Conservation (phyloP, 2,329 filamentous ascomycete species). For the Arachnopeziza araneosa region DNA sequence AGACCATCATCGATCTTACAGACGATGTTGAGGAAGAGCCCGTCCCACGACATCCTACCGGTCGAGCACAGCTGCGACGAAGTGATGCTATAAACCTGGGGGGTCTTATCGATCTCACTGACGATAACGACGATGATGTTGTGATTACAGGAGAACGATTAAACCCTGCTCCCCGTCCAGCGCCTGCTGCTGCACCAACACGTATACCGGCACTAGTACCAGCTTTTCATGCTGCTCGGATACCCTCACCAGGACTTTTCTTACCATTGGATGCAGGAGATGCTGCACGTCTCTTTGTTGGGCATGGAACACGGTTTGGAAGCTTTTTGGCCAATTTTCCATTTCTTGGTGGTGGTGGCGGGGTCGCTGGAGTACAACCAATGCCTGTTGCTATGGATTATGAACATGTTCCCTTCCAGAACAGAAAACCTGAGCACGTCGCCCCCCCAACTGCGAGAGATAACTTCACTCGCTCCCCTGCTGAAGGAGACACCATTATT, state of each 20-base stretch:
- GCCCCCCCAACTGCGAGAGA: slow-evolving; percentile 48
- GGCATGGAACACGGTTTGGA: neutral
- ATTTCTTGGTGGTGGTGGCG: neutral
- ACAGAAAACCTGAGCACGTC: slow-evolving; percentile 26
- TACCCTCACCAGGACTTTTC: slow-evolving; percentile 6
- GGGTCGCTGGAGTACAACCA: slow-evolving; percentile 3
- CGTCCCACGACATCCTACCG: slow-evolving; percentile 5
- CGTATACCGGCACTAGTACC: neutral
- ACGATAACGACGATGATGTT: slow-evolving; percentile 37
- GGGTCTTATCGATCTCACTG: slow-evolving; percentile 49
- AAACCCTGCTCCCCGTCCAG: slow-evolving; percentile 14
- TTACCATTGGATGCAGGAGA: neutral
- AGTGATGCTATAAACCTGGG: slow-evolving; percentile 21
- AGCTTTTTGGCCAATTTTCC: neutral
- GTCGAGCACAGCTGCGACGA: slow-evolving; percentile 26
- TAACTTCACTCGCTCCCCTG: slow-evolving; percentile 78
- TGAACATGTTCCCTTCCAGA: slow-evolving; percentile 18
- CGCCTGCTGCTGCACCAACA: neutral
- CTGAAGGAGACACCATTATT: slow-evolving; percentile 65
- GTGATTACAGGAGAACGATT: slow-evolving; percentile 27
- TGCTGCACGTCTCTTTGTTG: neutral
- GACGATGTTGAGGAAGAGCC: slow-evolving; percentile 25
- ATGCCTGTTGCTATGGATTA: slow-evolving; percentile 28
- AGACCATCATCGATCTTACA: slow-evolving; percentile 31
- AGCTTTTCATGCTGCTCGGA: neutral